phyloP scores from a whole-genome alignment of 2,329 filamentous ascomycete species.

The Pseudocercospora fijiensis region DNA sequence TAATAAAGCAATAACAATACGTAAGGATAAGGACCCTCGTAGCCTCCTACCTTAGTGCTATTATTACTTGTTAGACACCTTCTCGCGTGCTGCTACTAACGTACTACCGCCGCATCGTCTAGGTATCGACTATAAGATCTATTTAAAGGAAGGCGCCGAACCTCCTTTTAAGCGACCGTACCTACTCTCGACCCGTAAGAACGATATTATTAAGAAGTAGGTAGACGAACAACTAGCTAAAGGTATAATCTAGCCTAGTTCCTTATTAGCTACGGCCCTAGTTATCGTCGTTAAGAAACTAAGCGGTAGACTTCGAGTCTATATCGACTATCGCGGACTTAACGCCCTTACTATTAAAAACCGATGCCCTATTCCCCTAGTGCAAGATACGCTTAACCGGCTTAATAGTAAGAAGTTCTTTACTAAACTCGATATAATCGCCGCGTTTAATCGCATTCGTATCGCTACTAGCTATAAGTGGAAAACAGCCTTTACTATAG shows the following conservation, averaged over 20 bases:
- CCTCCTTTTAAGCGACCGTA: conserved; percentile 5
- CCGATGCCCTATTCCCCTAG: conserved; percentile 31
- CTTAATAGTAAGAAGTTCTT: conserved; percentile 19
- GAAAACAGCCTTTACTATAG: conserved; percentile 17
- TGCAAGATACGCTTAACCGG: conserved; percentile 30
- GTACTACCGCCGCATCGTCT: not conserved
- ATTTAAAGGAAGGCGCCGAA: not conserved
- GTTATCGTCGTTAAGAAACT: conserved; percentile 14
- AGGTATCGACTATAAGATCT: conserved; percentile 9
- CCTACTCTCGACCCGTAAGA: conserved; percentile 3
- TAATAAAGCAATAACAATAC: not conserved
- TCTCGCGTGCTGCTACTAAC: not conserved
- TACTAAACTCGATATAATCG: conserved; percentile 28
- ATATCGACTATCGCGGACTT: conserved; percentile 32
- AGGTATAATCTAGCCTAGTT: conserved; percentile 3
- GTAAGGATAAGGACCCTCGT: not conserved
- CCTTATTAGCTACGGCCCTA: not conserved
- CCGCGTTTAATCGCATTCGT: conserved; percentile 16
- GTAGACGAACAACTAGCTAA: conserved; percentile 15
- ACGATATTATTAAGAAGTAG: conserved; percentile 16
- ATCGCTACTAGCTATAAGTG: conserved; percentile 11
- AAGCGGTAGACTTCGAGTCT: conserved; percentile 25
- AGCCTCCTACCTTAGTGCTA: not conserved
- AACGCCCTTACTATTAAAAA: conserved; percentile 35
- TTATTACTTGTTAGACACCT: not conserved